Conservation (phyloP, 805 yeast genomes). For the Myxozyma kluyveri region DNA sequence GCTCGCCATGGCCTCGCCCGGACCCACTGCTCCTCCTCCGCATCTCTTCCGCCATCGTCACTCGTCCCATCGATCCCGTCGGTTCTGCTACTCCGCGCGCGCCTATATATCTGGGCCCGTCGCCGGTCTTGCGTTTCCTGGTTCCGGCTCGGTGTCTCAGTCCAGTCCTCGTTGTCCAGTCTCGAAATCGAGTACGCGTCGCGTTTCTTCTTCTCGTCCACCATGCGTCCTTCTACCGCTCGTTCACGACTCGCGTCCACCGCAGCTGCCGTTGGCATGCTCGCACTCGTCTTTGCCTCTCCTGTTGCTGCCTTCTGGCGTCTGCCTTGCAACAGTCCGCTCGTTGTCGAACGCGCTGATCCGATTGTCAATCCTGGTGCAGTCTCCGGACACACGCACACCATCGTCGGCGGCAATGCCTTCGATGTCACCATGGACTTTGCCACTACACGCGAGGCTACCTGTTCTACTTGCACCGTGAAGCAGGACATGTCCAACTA, state of each 20-base stretch:
- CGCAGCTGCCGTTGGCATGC: background rate
- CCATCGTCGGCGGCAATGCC: conserved; percentile 3
- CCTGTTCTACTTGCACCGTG: conserved; percentile 7
- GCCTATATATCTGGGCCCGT: too few relatives aligned
- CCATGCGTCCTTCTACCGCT: background rate
- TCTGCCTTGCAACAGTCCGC: background rate
- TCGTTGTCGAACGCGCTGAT: conserved; percentile 4
- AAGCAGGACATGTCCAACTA: conserved; percentile 6
- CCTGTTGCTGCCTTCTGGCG: background rate
- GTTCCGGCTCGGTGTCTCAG: too few relatives aligned
- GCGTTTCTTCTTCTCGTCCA: background rate
- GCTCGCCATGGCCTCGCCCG: too few relatives aligned
- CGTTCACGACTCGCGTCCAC: background rate
- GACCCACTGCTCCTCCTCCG: too few relatives aligned
- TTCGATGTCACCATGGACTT: background rate
- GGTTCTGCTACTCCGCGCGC: too few relatives aligned
- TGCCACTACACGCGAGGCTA: conserved; percentile 1
- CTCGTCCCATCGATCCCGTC: too few relatives aligned
- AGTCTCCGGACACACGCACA: conserved; percentile 7
- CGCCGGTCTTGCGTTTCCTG: too few relatives aligned
- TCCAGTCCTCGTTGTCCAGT: too few relatives aligned
- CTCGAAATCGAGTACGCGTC: too few relatives aligned
- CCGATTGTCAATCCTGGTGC: conserved; percentile 7
- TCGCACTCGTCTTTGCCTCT: background rate
- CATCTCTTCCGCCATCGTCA: too few relatives aligned